These are phyloP conservation scores for Meyerozyma athensensis DNA, from an alignment of 1,139 yeast genomes.

Conservation along the genomic window DNA sequence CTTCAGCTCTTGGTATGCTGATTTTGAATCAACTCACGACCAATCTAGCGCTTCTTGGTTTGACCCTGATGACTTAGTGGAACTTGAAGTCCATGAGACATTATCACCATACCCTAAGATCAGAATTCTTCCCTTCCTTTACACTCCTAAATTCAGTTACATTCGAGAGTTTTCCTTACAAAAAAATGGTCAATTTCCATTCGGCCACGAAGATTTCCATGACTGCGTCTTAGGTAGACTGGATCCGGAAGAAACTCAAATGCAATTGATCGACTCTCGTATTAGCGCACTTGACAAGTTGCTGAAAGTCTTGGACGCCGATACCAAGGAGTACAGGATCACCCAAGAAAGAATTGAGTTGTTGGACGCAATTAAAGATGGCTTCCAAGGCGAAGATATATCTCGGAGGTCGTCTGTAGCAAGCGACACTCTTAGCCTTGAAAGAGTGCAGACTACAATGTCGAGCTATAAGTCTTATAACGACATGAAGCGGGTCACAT, in stretches of 20 bases:
- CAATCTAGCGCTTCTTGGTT: slow-evolving; percentile 58
- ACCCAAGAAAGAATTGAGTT: background rate
- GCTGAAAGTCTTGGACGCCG: background rate
- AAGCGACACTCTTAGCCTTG: background rate
- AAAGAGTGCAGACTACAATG: background rate
- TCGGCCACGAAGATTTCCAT: slow-evolving; percentile 67
- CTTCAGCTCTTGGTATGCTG: slow-evolving; percentile 11
- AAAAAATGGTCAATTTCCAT: slow-evolving; percentile 52
- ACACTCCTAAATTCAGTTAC: slow-evolving; percentile 73
- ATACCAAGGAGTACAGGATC: background rate
- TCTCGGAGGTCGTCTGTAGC: background rate
- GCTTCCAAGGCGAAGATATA: background rate
- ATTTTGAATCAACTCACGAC: slow-evolving; percentile 34
- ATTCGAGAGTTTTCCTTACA: slow-evolving; percentile 54
- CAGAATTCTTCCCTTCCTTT: slow-evolving; percentile 58
- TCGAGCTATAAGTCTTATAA: slow-evolving; percentile 8
- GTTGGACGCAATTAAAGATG: background rate
- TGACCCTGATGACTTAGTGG: slow-evolving; percentile 77
- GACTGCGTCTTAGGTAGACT: slow-evolving; percentile 58
- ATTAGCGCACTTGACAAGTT: background rate
- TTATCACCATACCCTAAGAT: slow-evolving; percentile 53
- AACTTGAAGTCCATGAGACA: slow-evolving; percentile 53
- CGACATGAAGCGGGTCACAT: slow-evolving; percentile 28
- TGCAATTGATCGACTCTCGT: background rate
- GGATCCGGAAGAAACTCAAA: slow-evolving; percentile 52